A percentile compares a stretch with the other conserved stretches of the same genome.
Conservation (phyloP, 75 land plant species). For the Adiantum capillusveneris region DNA sequence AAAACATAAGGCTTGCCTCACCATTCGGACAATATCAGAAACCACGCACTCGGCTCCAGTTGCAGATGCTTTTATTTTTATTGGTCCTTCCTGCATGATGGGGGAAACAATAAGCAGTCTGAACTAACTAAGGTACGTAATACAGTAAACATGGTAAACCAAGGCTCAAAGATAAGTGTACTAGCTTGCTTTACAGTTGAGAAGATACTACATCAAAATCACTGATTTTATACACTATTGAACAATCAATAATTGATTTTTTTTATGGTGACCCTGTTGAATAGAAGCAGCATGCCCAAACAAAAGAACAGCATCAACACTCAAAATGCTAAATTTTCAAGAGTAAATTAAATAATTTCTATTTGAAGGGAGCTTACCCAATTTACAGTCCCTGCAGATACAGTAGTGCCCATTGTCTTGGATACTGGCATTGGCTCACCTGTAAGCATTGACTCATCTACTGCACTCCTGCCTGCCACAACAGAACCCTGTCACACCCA, state of each 20-base stretch:
- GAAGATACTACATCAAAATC: no score
- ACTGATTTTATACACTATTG: no score
- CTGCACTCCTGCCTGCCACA: constrained; percentile 79
- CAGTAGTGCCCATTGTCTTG: constrained; percentile 56
- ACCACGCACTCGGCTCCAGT: constrained; percentile 78
- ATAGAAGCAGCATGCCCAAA: background rate
- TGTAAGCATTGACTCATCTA: constrained; percentile 98
- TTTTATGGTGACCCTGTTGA: no score
- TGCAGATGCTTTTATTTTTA: constrained; percentile 65
- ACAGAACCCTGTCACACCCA: constrained; percentile 55
- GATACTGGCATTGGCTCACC: constrained; percentile 93
- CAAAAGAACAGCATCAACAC: background rate
- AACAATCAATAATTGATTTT: no score
- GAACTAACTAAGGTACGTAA: no score
- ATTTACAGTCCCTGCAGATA: constrained; percentile 93
- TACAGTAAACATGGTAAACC: no score
- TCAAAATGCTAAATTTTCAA: no score
- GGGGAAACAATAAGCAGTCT: no score
- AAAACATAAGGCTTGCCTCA: constrained; percentile 11
- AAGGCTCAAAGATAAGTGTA: no score
- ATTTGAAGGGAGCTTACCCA: constrained; percentile 51
- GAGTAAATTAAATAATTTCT: no score
- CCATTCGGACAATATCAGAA: constrained; percentile 74
- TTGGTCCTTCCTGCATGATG: constrained; percentile 69
- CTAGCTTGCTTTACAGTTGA: no score